phyloP scores from a whole-genome alignment of 345 rosid species.

The Ailanthus altissimus region DNA sequence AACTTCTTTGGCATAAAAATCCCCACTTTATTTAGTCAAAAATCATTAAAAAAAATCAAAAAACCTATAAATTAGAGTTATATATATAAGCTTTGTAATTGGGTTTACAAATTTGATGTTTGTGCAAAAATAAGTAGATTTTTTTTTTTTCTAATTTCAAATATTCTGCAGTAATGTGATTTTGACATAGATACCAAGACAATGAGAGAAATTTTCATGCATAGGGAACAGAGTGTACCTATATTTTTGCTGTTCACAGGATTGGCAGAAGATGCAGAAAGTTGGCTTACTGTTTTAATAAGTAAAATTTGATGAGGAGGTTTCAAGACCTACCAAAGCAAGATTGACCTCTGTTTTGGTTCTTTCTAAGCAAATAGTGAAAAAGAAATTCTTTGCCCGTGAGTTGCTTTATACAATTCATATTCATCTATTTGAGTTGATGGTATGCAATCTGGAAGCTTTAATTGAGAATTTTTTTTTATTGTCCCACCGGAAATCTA shows the following conservation, averaged over 20 bases:
- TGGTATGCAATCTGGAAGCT: background rate
- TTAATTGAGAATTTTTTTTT: background rate
- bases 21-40: background rate
- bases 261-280: background rate
- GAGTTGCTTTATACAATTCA: background rate
- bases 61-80: too few relatives aligned
- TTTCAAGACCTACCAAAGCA: background rate
- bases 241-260: background rate
- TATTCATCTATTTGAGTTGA: background rate
- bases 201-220: too few relatives aligned
- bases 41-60: too few relatives aligned
- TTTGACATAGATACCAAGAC: background rate
- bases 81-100: too few relatives aligned
- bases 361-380: background rate
- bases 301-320: background rate
- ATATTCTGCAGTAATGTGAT: too few relatives aligned
- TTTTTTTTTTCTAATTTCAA: too few relatives aligned
- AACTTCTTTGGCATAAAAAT: background rate
- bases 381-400: conserved; percentile 9
- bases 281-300: background rate
- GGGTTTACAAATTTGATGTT: too few relatives aligned
- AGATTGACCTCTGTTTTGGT: conserved; percentile 2
- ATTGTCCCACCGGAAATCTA: background rate
- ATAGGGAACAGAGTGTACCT: background rate
- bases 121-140: too few relatives aligned